Base-by-base conservation (phyloP, 2,329 filamentous ascomycete species). In the Biscogniauxia marginata region DNA sequence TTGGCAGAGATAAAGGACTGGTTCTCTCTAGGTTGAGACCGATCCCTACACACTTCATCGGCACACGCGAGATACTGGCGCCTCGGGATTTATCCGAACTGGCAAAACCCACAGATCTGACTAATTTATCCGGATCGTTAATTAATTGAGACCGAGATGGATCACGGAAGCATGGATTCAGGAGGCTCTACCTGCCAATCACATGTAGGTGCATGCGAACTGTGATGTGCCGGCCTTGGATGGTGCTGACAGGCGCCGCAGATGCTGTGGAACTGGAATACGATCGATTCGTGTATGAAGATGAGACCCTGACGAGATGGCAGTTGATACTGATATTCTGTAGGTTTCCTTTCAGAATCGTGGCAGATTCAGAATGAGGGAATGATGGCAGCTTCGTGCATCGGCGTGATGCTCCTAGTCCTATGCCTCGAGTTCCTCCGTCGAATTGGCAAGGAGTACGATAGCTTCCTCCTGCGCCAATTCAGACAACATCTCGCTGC, bases 201-300 rank as follows among this genome's bases (percentile, higher is more conserved):
- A 21, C 51, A 52, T 16, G 60, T 60, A 9, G 51, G 60, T 55
- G 19, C 46, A 13, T 19, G 7, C 21, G 7, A 5, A 9, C 22
- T 20, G 11, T 7, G 4, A 23, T n/a, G 16, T 51, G 49, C 24
- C 52, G 46, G 21, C 47, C 47, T 16, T 57, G 55, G 52, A 55
- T 45, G 20, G 52, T 60, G 48, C 50, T 50, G 43, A 52, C 62
- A 53, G 24, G 53, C 49, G 53, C 13, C 50, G 23, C 54, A 77
- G 75, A 78, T 78, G 75, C 62, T 77, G 18, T 77, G 74, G 73
- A 77, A 77, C 62, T 77, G 75, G 73, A 70, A 75, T 59, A 76
- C 73, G 0, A 68, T 75, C 55, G 74, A 74, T 53, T 67, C 74
- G 25, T 77, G 75, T 70, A 66, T 8, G 67, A 23, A n/a, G 34